Conservation (phyloP, 805 yeast species). For the Cyberlindnera petersonii region DNA sequence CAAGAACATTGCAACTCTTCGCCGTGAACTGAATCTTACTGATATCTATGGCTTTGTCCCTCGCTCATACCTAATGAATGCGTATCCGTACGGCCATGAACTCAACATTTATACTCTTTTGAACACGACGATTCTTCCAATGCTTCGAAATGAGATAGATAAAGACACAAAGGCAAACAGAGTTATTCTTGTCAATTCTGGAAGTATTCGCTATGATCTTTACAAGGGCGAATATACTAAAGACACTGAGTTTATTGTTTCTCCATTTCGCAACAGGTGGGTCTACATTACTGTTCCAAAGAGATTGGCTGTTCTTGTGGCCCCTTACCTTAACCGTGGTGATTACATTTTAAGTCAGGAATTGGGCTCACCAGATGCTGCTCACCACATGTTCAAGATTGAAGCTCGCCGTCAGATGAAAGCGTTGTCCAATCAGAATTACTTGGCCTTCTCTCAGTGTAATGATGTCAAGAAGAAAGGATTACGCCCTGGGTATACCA, state of each 20-base stretch:
- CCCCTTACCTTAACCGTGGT: slow-evolving; percentile 53
- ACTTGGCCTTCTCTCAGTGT: slow-evolving; percentile 5
- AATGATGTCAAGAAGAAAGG: slow-evolving; percentile 15
- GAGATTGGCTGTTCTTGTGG: slow-evolving; percentile 49
- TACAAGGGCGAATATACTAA: slow-evolving; percentile 79
- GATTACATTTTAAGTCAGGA: slow-evolving; percentile 39
- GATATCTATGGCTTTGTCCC: slow-evolving; percentile 63
- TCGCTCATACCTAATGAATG: slow-evolving; percentile 58
- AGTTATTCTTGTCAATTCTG: slow-evolving; percentile 73
- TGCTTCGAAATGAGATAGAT: slow-evolving; percentile 29
- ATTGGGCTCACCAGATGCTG: slow-evolving; percentile 20
- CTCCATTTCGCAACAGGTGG: slow-evolving; percentile 87
- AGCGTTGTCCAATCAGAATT: neutral
- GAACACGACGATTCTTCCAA: slow-evolving; percentile 52
- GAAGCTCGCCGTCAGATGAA: neutral
- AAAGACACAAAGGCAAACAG: slow-evolving; percentile 31
- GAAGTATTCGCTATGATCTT: slow-evolving; percentile 82
- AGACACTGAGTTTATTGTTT: slow-evolving; percentile 76
- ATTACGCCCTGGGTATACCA: slow-evolving; percentile 67
- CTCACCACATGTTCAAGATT: neutral
- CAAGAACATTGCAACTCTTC: slow-evolving; percentile 37
- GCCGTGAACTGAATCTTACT: slow-evolving; percentile 51
- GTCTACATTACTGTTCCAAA: slow-evolving; percentile 57
- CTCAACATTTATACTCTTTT: slow-evolving; percentile 58
- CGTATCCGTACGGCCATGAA: slow-evolving; percentile 58